phyloP scores from a whole-genome alignment of 1,284 basidiomycete genomes.

The Trichosporon ovoides region DNA sequence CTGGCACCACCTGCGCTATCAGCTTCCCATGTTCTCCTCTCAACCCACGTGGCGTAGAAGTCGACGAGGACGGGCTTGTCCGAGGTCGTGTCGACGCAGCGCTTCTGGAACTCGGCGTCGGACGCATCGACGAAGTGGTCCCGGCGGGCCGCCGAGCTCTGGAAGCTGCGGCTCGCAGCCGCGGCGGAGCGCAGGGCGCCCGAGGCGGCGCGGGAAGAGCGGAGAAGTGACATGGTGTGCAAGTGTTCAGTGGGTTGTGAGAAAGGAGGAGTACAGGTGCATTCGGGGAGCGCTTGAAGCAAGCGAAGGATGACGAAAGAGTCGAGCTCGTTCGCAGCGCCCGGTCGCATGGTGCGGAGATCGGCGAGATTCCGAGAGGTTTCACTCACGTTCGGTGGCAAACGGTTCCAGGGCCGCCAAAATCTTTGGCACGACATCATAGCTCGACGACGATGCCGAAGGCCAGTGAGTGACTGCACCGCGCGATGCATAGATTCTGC shows the following conservation, averaged over 20 bases:
- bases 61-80: slow-evolving; percentile 45
- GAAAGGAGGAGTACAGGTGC: background rate
- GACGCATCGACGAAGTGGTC: slow-evolving; percentile 36
- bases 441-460: slow-evolving; percentile 34
- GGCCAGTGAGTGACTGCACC: slow-evolving; percentile 28
- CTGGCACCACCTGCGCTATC: slow-evolving; percentile 43
- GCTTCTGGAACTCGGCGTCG: slow-evolving; percentile 29
- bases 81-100: slow-evolving; percentile 22
- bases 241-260: background rate
- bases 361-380: background rate
- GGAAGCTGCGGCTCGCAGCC: slow-evolving; percentile 12
- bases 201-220: slow-evolving; percentile 11
- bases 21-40: background rate
- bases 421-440: slow-evolving; percentile 11
- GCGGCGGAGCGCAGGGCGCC: background rate
- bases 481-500: background rate
- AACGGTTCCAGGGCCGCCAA: slow-evolving; percentile 10
- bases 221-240: slow-evolving; percentile 16
- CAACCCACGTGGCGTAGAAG: slow-evolving; percentile 45
- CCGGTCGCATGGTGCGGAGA: background rate
- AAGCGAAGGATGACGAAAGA: slow-evolving; percentile 1
- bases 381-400: background rate
- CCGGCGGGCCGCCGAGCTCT: slow-evolving; percentile 20
- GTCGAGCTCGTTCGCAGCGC: too few relatives aligned
- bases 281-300: background rate